Evolutionary conservation across 805 yeast genomes (phyloP).

Genomic region (Starmerella davenportii): DNA sequence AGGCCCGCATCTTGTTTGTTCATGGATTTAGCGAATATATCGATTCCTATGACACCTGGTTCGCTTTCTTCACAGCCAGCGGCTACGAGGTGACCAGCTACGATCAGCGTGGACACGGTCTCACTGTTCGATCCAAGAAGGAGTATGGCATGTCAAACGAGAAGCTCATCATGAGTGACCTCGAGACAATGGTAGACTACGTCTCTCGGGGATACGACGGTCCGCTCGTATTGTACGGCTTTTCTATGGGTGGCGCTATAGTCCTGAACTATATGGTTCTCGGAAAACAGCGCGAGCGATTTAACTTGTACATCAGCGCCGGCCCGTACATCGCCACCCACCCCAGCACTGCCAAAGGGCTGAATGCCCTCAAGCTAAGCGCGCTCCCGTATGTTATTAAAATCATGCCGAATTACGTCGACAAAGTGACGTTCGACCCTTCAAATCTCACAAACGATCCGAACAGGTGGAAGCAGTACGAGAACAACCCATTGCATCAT

Average conservation of each 20-base stretch:
- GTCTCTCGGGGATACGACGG: slow-evolving; percentile 12
- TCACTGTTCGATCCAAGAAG: slow-evolving; percentile 18
- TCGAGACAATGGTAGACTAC: slow-evolving; percentile 20
- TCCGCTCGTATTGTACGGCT: slow-evolving; percentile 22
- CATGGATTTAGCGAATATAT: slow-evolving; percentile 26
- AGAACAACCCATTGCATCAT: slow-evolving; percentile 19
- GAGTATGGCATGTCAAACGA: slow-evolving; percentile 23
- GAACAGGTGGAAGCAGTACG: slow-evolving; percentile 12
- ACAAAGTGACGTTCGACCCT: slow-evolving; percentile 16
- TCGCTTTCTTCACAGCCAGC: slow-evolving; percentile 17
- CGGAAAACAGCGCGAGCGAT: slow-evolving; percentile 20
- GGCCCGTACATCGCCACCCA: slow-evolving; percentile 22
- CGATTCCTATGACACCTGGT: slow-evolving; percentile 20
- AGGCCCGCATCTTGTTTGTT: slow-evolving; percentile 21
- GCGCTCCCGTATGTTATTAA: slow-evolving; percentile 18
- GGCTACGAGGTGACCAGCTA: slow-evolving; percentile 24
- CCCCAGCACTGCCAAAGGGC: slow-evolving; percentile 10
- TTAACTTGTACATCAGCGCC: slow-evolving; percentile 22
- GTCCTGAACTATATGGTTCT: slow-evolving; percentile 23
- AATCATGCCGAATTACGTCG: slow-evolving; percentile 18
- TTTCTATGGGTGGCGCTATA: slow-evolving; percentile 27
- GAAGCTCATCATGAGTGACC: slow-evolving; percentile 19
- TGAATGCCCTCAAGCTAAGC: slow-evolving; percentile 16
- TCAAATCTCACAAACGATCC: slow-evolving; percentile 19
- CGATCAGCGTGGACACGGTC: slow-evolving; percentile 28